Evolutionary conservation across 208 protist species (phyloP), one percentile per base, ranked within the genome.

Genomic region (Zelonia costaricensis): DNA sequence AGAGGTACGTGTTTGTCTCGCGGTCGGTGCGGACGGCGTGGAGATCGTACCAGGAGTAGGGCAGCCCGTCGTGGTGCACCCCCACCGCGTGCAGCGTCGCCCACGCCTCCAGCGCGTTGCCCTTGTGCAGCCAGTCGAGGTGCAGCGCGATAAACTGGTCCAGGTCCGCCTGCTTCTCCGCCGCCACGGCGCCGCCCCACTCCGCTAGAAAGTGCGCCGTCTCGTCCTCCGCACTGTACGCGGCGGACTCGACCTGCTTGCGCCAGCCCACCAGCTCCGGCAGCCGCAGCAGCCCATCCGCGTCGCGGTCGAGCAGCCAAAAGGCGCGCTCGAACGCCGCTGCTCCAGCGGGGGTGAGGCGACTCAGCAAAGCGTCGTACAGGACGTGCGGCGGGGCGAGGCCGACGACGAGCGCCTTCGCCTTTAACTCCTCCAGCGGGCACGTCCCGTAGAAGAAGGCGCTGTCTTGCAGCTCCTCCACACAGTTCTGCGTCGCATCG

Each of bases 251-350:
- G 13, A 84, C 72, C 49, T 74, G 74, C 33, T 75, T 71, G 23
- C 78, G 75, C 86, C 87, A 96, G 28, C 60, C 70, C 18, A 82
- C 23, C 30, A 96, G 10, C 48, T 94, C 91, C 15, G 83, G 77
- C 28, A 71, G 23, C 25, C 75, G 70, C 28, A 96, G 69, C 12
- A 82, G 23, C 0, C 78, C 87, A 53, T 91, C 86, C 22, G 66
- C 47, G 78, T 96, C 85, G 45, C 79, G 82, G 69, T 94, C 87
- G 5, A 92, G 59, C 31, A 92, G 71, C 88, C 91, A 96, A 69
- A 96, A 94, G 13, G 86, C 83, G 12, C 91, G 77, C 20, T 78
- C 57, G 12, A 88, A 57, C 0, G 75, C 78, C n/a, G 76, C 60
- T 45, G 80, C 70, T 6, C 91, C 91, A 0, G 78, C 69, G 3